phyloP scores from a whole-genome alignment of 192 early-diverging fungal genomes.

The Lobosporangium transversale region DNA sequence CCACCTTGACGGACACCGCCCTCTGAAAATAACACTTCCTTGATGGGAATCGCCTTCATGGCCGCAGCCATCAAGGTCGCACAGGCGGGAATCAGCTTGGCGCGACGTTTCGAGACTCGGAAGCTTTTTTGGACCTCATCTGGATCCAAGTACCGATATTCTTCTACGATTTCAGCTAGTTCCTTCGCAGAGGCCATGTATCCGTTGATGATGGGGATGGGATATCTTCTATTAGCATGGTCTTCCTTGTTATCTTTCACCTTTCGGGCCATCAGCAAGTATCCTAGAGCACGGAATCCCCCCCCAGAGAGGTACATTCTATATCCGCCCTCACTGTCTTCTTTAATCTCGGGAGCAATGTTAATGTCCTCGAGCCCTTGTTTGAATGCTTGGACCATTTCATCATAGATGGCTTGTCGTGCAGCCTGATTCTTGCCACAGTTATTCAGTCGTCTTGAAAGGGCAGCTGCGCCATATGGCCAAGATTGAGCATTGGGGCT shows the following conservation, averaged over 20 bases:
- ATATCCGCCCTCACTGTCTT: slow-evolving; percentile 48
- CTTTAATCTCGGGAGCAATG: slow-evolving; percentile 18
- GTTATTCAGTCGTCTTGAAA: slow-evolving; percentile 53
- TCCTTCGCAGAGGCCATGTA: slow-evolving; percentile 57
- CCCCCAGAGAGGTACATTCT: slow-evolving; percentile 63
- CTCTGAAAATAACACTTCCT: slow-evolving; percentile 62
- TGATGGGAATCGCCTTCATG: slow-evolving; percentile 51
- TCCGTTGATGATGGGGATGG: slow-evolving; percentile 67
- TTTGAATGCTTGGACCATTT: slow-evolving; percentile 52
- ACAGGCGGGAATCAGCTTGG: slow-evolving; percentile 63
- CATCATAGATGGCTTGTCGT: slow-evolving; percentile 35
- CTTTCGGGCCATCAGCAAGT: slow-evolving; percentile 61
- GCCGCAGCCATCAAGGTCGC: slow-evolving; percentile 60
- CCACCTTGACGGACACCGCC: slow-evolving; percentile 68
- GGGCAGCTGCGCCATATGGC: slow-evolving; percentile 63
- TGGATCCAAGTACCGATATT: slow-evolving; percentile 50
- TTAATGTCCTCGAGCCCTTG: slow-evolving; percentile 35
- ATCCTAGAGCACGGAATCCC: slow-evolving; percentile 64
- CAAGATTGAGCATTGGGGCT: slow-evolving; percentile 53
- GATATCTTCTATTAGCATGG: slow-evolving; percentile 30
- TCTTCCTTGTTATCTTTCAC: slow-evolving; percentile 21
- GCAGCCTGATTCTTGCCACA: slow-evolving; percentile 37
- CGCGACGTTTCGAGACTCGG: slow-evolving; percentile 65
- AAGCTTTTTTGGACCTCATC: slow-evolving; percentile 50
- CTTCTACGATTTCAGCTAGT: slow-evolving; percentile 40